These are phyloP conservation scores for Jackrogersella minutella DNA, from an alignment of 495 filamentous ascomycete species.

Conservation along the genomic window DNA sequence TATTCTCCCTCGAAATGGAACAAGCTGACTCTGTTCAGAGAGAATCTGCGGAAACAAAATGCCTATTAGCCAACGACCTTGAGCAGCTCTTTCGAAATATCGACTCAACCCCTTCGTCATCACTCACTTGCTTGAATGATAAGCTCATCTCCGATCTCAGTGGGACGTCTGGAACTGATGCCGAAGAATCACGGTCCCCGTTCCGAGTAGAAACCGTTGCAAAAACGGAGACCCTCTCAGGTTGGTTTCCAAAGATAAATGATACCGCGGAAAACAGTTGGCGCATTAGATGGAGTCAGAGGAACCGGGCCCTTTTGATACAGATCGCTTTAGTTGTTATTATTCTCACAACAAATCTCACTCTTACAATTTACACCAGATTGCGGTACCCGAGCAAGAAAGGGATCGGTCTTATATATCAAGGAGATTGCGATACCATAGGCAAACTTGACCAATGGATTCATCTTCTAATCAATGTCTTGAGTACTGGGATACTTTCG, in stretches of 20 bases:
- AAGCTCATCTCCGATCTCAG: too few species aligned
- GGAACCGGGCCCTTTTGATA: constrained; percentile 29
- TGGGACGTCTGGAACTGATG: too few species aligned
- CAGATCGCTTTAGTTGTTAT: constrained; percentile 25
- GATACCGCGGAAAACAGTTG: constrained; percentile 23
- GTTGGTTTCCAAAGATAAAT: constrained; percentile 39
- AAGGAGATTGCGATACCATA: constrained; percentile 39
- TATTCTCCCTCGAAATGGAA: too few species aligned
- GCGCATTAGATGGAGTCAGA: constrained; percentile 22
- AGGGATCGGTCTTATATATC: constrained; percentile 36
- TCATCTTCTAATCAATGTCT: constrained; percentile 41
- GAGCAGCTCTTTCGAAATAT: too few species aligned
- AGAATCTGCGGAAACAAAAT: too few species aligned
- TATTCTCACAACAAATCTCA: constrained; percentile 31
- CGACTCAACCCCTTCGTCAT: too few species aligned
- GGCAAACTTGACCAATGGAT: constrained; percentile 31
- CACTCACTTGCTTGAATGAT: too few species aligned
- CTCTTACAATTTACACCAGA: constrained; percentile 29
- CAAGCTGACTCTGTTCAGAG: too few species aligned
- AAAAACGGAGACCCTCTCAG: constrained; percentile 18
- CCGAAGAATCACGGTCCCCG: too few species aligned
- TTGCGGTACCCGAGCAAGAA: constrained; percentile 22
- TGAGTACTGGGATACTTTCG: constrained; percentile 47
- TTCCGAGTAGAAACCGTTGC: constrained; percentile 7
- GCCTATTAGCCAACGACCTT: too few species aligned